phyloP scores from a whole-genome alignment of 2,329 filamentous ascomycete species.

The Pseudogymnoascus sp. region DNA sequence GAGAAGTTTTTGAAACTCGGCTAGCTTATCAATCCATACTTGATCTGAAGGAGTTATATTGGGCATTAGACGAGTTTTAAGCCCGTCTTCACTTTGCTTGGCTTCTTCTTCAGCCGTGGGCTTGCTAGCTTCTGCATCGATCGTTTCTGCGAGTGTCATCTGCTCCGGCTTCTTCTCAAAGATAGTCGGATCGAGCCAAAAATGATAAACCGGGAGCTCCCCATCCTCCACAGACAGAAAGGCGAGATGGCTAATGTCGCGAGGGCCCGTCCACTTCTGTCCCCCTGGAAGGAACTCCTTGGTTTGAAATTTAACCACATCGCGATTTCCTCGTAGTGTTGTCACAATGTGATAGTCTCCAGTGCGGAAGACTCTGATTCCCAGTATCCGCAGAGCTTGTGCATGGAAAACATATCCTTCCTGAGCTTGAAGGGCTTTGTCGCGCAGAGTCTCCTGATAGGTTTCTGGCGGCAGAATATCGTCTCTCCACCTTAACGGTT shows the following conservation, averaged over 20 bases:
- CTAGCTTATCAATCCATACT: conserved; percentile 10
- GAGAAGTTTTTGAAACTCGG: conserved; percentile 10
- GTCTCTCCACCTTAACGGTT: background rate
- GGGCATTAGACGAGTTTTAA: conserved; percentile 4
- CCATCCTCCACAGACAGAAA: background rate
- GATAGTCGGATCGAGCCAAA: background rate
- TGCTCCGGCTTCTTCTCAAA: background rate
- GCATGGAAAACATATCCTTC: conserved; percentile 6
- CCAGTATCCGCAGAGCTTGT: background rate
- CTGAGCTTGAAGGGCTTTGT: background rate
- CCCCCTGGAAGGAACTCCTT: background rate
- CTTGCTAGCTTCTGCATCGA: background rate
- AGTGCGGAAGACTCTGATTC: background rate
- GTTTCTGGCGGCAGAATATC: background rate
- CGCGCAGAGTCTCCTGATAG: background rate
- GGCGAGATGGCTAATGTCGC: background rate
- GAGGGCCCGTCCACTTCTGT: background rate
- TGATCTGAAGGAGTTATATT: conserved; percentile 16
- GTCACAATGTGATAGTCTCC: background rate
- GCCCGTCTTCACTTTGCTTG: background rate
- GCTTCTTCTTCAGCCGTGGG: background rate
- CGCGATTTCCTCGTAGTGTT: background rate
- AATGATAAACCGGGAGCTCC: background rate
- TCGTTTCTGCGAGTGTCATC: background rate
- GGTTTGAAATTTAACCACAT: conserved; percentile 3